A percentile compares a stretch with the other conserved stretches of the same genome.
These are phyloP conservation scores for Cyclospora cayetanensis DNA, from an alignment of 169 alveolate species.

Conservation along the genomic window DNA sequence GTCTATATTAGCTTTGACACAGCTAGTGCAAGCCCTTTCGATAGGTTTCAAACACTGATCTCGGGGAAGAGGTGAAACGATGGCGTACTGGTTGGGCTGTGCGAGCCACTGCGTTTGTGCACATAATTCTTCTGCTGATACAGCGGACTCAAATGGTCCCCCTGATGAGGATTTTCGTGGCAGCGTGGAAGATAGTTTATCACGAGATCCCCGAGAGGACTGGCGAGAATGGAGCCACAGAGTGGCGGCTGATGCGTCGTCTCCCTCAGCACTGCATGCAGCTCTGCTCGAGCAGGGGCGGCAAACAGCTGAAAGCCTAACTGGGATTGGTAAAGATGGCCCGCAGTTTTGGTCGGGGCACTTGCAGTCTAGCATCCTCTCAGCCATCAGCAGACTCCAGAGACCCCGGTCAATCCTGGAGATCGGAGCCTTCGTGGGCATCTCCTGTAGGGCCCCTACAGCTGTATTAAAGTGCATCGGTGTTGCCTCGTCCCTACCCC, in stretches of 20 bases:
- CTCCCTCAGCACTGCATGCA: slow-evolving; percentile 23
- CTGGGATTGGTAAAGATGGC: background rate
- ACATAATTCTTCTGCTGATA: no score
- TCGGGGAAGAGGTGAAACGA: no score
- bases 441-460: slow-evolving; percentile 53
- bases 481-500: background rate
- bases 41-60: no score
- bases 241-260: slow-evolving; percentile 52
- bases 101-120: no score
- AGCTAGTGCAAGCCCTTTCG: no score
- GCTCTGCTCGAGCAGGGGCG: slow-evolving; percentile 24
- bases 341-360: slow-evolving; percentile 63
- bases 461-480: background rate
- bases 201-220: no score
- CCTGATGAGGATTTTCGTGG: no score
- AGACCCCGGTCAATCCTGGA: slow-evolving; percentile 71
- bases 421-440: slow-evolving; percentile 72
- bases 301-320: background rate
- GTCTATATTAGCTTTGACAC: no score
- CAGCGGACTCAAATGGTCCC: no score
- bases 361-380: slow-evolving; percentile 65
- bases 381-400: slow-evolving; percentile 62
- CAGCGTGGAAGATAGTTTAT: no score
- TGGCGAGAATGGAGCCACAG: slow-evolving; percentile 23
- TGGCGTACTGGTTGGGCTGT: no score